phyloP scores from a whole-genome alignment of 2,329 filamentous ascomycete species.

The Penicillium fuscoglaucum region DNA sequence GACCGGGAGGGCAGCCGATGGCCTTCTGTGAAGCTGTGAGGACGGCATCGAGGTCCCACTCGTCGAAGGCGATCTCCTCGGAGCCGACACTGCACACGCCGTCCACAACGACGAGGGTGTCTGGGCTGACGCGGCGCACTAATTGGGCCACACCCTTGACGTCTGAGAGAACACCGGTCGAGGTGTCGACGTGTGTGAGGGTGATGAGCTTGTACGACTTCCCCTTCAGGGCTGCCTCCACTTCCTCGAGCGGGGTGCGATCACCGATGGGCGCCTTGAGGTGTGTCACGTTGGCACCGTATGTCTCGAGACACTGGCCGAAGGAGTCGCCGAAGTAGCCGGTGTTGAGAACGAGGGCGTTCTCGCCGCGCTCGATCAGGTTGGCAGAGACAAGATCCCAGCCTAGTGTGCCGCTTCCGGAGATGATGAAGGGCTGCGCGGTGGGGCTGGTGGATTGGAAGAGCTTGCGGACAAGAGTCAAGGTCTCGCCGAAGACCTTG shows the following conservation, averaged over 20 bases:
- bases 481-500: slow-evolving; percentile 83
- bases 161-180: slow-evolving; percentile 91
- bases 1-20: slow-evolving; percentile 89
- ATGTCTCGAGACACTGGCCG: slow-evolving; percentile 85
- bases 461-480: slow-evolving; percentile 84
- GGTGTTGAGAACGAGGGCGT: slow-evolving; percentile 89
- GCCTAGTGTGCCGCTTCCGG: slow-evolving; percentile 90
- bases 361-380: slow-evolving; percentile 82
- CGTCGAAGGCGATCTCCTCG: slow-evolving; percentile 94
- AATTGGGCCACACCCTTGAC: slow-evolving; percentile 80
- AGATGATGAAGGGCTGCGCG: slow-evolving; percentile 89
- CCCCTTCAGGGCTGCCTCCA: slow-evolving; percentile 83
- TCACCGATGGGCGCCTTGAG: slow-evolving; percentile 86
- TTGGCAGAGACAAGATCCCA: slow-evolving; percentile 98
- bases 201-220: slow-evolving; percentile 94
- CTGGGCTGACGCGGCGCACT: slow-evolving; percentile 81
- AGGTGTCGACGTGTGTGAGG: slow-evolving; percentile 96
- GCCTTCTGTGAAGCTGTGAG: slow-evolving; percentile 96
- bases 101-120: slow-evolving; percentile 89
- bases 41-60: slow-evolving; percentile 89
- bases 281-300: slow-evolving; percentile 87
- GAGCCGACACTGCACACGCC: slow-evolving; percentile 96
- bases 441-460: slow-evolving; percentile 84
- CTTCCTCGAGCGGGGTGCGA: slow-evolving; percentile 79
- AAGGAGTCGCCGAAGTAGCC: slow-evolving; percentile 98